Evolutionary conservation across 352 stramenopile genomes (phyloP).

Genomic region (Thalassiosira mediterranea): DNA sequence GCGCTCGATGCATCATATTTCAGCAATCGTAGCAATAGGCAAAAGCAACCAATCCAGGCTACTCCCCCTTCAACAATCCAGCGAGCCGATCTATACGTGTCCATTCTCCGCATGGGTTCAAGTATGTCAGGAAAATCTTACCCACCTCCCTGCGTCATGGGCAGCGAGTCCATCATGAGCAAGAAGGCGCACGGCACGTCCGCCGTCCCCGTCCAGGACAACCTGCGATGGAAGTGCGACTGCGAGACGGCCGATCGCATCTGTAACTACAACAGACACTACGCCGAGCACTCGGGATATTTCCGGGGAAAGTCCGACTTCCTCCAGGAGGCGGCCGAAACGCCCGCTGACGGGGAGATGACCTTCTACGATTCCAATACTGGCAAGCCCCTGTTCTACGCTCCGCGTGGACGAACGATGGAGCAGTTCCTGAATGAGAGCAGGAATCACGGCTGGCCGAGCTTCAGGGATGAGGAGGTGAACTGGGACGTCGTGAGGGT

Average conservation of each 20-base stretch:
- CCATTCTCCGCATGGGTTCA: too few relatives aligned
- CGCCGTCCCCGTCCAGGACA: constrained; percentile 73
- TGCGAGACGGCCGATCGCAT: constrained; percentile 66
- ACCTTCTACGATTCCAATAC: constrained; percentile 87
- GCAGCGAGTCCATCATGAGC: constrained; percentile 82
- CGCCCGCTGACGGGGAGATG: constrained; percentile 36
- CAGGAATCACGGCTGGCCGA: constrained; percentile 82
- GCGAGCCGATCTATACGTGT: too few relatives aligned
- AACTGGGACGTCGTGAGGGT: constrained; percentile 84
- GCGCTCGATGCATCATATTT: too few relatives aligned
- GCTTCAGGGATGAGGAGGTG: constrained; percentile 83
- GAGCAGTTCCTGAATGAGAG: constrained; percentile 83
- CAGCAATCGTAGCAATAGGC: too few relatives aligned
- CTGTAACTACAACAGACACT: constrained; percentile 82
- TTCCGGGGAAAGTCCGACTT: constrained; percentile 46
- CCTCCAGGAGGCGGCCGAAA: constrained; percentile 21
- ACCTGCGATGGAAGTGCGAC: constrained; percentile 82
- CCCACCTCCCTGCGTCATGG: constrained; percentile 71
- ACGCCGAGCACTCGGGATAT: constrained; percentile 77
- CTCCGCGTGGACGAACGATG: constrained; percentile 76
- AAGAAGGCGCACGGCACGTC: constrained; percentile 84
- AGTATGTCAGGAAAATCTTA: too few relatives aligned
- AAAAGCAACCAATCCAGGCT: too few relatives aligned
- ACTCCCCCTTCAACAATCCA: too few relatives aligned
- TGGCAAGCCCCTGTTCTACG: constrained; percentile 83